A percentile compares a stretch with the other conserved stretches of the same genome.
Conservation (phyloP, 1,284 basidiomycete species). For the Hemileia vastatrix region DNA sequence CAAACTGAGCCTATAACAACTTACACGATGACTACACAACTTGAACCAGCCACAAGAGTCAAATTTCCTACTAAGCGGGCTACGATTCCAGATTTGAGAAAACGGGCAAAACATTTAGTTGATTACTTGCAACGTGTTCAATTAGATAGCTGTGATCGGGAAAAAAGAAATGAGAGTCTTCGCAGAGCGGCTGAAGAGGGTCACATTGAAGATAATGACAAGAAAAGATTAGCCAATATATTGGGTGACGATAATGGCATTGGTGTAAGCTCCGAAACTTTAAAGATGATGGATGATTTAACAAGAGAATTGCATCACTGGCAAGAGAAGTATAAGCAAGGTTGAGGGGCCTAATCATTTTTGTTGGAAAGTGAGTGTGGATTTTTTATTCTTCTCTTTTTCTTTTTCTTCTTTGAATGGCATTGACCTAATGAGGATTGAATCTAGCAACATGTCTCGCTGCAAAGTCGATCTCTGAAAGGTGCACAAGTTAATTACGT, state of each 20-base stretch:
- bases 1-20: constrained; percentile 33
- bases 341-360: too few species aligned
- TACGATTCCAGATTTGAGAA: constrained; percentile 93
- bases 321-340: constrained; percentile 57
- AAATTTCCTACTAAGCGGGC: constrained; percentile 88
- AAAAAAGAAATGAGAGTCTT: constrained; percentile 46
- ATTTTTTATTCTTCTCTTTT: too few species aligned
- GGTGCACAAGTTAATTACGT: too few species aligned
- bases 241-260: constrained; percentile 20
- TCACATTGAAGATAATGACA: constrained; percentile 20
- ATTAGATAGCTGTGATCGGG: constrained; percentile 45
- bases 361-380: too few species aligned
- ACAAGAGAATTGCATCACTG: constrained; percentile 76
- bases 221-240: constrained; percentile 14
- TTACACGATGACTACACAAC: constrained; percentile 45
- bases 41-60: constrained; percentile 80
- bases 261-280: constrained; percentile 46
- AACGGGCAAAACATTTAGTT: constrained; percentile 77
- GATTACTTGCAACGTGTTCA: constrained; percentile 61
- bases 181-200: constrained; percentile 48
- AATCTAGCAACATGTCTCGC: too few species aligned
- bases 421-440: too few species aligned
- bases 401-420: too few species aligned
- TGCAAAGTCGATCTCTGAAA: too few species aligned
- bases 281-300: constrained; percentile 74